Percentiles rank a stretch among this genome's conserved stretches.
phyloP scores from a whole-genome alignment of 768 basidiomycete genomes.

The Pulveroboletus frians region DNA sequence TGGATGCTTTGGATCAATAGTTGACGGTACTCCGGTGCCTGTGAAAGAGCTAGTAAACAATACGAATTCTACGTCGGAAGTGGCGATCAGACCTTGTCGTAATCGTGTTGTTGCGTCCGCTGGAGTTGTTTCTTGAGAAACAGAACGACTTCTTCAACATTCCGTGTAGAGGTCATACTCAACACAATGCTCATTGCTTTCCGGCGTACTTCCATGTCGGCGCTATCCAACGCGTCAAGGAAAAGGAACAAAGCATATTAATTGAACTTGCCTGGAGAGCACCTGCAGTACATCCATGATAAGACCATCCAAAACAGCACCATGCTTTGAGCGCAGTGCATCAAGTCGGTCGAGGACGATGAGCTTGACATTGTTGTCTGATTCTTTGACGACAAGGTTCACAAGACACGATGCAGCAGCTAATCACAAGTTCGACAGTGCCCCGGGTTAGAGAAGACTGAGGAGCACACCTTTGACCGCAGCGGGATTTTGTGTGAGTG shows the following conservation, averaged over 20 bases:
- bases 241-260: neutral
- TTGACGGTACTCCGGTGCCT: conserved; percentile 94
- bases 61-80: neutral
- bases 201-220: conserved; percentile 93
- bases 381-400: conserved; percentile 87
- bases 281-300: conserved; percentile 96
- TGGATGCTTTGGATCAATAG: conserved; percentile 97
- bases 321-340: conserved; percentile 74
- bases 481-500: conserved; percentile 90
- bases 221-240: conserved; percentile 38
- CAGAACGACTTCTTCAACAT: conserved; percentile 92
- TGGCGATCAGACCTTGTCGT: conserved; percentile 66
- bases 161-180: conserved; percentile 89
- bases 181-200: conserved; percentile 88
- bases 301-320: conserved; percentile 80
- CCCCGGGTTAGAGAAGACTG: neutral
- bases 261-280: conserved; percentile 56
- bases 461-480: conserved; percentile 78
- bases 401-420: conserved; percentile 88
- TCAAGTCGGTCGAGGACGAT: conserved; percentile 94
- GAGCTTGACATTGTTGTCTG: conserved; percentile 98
- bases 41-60: neutral
- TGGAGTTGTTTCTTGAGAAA: conserved; percentile 99
- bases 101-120: conserved; percentile 85
- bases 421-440: conserved; percentile 28